Conservation (phyloP, 768 basidiomycete genomes). For the Coprinopsis strossmayeri region DNA sequence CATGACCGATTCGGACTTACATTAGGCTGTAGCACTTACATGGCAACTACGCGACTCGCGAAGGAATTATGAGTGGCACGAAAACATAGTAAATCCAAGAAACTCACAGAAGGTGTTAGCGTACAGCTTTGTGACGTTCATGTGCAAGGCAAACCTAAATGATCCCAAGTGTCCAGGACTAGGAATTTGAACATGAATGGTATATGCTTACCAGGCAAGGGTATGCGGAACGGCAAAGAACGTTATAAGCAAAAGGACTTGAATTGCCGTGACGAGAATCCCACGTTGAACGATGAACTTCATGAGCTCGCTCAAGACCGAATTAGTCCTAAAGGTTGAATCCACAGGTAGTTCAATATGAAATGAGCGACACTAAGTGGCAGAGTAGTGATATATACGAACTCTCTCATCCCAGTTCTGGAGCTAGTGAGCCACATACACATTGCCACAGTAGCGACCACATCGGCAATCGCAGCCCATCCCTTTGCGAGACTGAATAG, state of each 20-base stretch:
- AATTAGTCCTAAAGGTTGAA: conserved; percentile 27
- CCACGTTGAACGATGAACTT: conserved; percentile 38
- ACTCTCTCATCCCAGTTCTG: conserved; percentile 33
- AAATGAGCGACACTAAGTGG: neutral
- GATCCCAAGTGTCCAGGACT: neutral
- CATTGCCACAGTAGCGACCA: conserved; percentile 39
- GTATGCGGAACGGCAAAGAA: conserved; percentile 31
- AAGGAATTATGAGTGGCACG: neutral
- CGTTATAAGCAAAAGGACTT: conserved; percentile 31
- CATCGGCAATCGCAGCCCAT: conserved; percentile 35
- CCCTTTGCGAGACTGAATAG: conserved; percentile 40
- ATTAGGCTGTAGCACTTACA: conserved; percentile 16
- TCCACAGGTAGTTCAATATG: neutral
- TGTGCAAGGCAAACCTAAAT: conserved; percentile 38
- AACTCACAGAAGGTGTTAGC: conserved; percentile 44
- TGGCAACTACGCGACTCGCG: conserved; percentile 20
- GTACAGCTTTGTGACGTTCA: conserved; percentile 42
- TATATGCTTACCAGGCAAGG: conserved; percentile 37
- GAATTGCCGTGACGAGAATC: conserved; percentile 36
- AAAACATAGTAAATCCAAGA: neutral
- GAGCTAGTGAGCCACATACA: conserved; percentile 30
- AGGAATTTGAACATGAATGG: neutral
- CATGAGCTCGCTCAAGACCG: conserved; percentile 32
- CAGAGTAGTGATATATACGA: conserved; percentile 4
- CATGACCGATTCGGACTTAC: neutral